Conservation (phyloP, 169 alveolate genomes). For the Plasmodium inui region DNA sequence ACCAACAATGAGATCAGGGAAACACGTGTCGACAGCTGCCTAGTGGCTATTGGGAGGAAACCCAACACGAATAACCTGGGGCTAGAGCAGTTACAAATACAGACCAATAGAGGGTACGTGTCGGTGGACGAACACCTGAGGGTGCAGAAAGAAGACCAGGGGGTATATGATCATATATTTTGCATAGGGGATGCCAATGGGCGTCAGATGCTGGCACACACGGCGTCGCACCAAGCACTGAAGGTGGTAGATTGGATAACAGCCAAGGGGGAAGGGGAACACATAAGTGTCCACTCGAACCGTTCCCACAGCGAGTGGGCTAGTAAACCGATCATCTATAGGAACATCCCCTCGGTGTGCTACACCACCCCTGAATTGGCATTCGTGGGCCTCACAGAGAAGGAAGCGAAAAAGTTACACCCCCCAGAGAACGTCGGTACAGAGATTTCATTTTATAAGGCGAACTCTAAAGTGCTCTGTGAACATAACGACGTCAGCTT, state of each 20-base stretch:
- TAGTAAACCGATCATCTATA: constrained; percentile 56
- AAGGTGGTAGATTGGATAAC: constrained; percentile 94
- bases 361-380: constrained; percentile 82
- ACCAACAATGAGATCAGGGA: not conserved
- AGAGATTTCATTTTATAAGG: constrained; percentile 42
- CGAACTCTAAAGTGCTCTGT: constrained; percentile 80
- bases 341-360: constrained; percentile 80
- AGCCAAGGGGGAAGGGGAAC: constrained; percentile 83
- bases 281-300: not conserved
- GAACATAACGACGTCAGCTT: constrained; percentile 49
- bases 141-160: constrained; percentile 41
- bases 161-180: constrained; percentile 70
- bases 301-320: constrained; percentile 6
- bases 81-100: constrained; percentile 61
- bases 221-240: constrained; percentile 80
- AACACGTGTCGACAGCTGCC: constrained; percentile 81
- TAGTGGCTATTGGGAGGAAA: constrained; percentile 85
- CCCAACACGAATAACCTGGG: constrained; percentile 83
- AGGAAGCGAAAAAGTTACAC: constrained; percentile 65
- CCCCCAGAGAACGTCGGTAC: constrained; percentile 69
- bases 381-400: constrained; percentile 80
- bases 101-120: constrained; percentile 75
- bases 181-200: constrained; percentile 85
- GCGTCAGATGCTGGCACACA: constrained; percentile 79
- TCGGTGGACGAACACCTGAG: constrained; percentile 78